Conservation (phyloP, 2,329 filamentous ascomycete genomes). For the Ophiosphaerella herpotricha region DNA sequence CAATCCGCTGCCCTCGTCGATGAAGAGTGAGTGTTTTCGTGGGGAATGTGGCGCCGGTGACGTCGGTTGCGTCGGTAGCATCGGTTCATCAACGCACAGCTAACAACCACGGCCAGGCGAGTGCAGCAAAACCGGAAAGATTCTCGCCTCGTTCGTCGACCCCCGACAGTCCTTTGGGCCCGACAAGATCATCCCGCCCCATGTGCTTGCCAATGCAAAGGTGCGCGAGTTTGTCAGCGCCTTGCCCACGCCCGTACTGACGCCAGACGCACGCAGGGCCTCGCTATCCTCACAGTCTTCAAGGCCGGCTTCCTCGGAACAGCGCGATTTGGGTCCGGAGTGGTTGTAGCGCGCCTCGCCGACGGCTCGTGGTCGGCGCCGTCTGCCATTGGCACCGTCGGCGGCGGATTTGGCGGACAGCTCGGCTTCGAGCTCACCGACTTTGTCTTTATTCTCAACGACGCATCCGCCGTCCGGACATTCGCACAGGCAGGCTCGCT, state of each 20-base stretch:
- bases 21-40: constrained; percentile 51
- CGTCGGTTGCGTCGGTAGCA: constrained; percentile 23
- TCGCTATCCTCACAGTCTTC: constrained; percentile 83
- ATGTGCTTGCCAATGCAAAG: constrained; percentile 89
- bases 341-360: constrained; percentile 78
- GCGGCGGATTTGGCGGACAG: constrained; percentile 82
- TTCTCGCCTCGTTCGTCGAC: constrained; percentile 91
- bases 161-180: constrained; percentile 91
- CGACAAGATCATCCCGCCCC: constrained; percentile 94
- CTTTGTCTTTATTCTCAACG: constrained; percentile 98
- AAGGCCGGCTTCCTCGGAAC: constrained; percentile 87
- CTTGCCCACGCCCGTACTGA: neutral
- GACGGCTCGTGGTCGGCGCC: constrained; percentile 83
- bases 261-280: constrained; percentile 57
- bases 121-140: constrained; percentile 96
- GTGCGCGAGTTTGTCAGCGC: constrained; percentile 50
- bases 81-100: constrained; percentile 35
- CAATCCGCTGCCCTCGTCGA: constrained; percentile 59
- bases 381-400: constrained; percentile 78
- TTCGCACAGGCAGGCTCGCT: constrained; percentile 92
- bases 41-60: constrained; percentile 2
- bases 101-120: constrained; percentile 66
- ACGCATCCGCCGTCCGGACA: constrained; percentile 83
- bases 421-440: constrained; percentile 88
- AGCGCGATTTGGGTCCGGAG: constrained; percentile 78